A percentile compares a stretch with the other conserved stretches of the same genome.
Evolutionary conservation across 768 basidiomycete species (phyloP).

Genomic region (Sarcomyxa edulis): DNA sequence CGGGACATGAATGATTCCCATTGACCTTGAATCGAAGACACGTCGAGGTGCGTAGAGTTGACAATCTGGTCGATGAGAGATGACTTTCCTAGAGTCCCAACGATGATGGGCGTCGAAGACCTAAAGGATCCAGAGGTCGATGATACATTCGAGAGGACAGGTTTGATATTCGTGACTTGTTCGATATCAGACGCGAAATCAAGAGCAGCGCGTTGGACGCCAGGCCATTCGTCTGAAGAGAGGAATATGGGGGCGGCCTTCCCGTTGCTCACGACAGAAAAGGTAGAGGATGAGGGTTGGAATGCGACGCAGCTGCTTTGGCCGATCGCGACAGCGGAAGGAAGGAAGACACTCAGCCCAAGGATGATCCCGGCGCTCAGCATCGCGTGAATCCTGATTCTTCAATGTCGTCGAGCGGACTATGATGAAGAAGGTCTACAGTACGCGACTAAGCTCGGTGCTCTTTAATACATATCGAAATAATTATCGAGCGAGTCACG

Average conservation of each 20-base stretch:
- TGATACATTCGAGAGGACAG: constrained; percentile 47
- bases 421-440: no score
- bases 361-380: no score
- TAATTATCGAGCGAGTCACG: no score
- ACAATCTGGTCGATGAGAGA: constrained; percentile 47
- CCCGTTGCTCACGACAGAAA: constrained; percentile 40
- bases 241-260: constrained; percentile 44
- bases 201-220: constrained; percentile 53
- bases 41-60: constrained; percentile 47
- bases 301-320: constrained; percentile 46
- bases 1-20: constrained; percentile 62
- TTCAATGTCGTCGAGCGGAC: no score
- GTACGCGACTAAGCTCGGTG: no score
- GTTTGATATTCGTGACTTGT: constrained; percentile 50
- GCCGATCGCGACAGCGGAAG: no score
- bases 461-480: no score
- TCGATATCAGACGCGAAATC: constrained; percentile 61
- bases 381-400: no score
- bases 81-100: constrained; percentile 60
- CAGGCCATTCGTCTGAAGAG: constrained; percentile 56
- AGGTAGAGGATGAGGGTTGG: constrained; percentile 26
- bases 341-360: no score
- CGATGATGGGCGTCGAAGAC: constrained; percentile 44
- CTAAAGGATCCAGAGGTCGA: constrained; percentile 25
- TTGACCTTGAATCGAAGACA: constrained; percentile 51